phyloP scores from a whole-genome alignment of 257 asterid genomes.

The Craterostigma plantagineum region DNA sequence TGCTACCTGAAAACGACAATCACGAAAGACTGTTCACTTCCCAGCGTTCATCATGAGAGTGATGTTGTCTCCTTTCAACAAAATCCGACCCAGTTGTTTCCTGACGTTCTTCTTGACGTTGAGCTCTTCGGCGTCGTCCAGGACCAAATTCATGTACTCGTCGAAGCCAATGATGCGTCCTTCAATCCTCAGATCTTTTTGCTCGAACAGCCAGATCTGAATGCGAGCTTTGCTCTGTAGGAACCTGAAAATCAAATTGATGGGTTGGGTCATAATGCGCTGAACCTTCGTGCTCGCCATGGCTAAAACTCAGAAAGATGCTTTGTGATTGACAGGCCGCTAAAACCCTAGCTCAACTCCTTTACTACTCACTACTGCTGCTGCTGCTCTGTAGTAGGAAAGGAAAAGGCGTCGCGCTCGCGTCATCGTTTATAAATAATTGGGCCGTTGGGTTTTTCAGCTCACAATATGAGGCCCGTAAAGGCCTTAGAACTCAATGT shows the following conservation, averaged over 20 bases:
- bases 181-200: slow-evolving; percentile 49
- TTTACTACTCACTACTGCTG: too few species aligned
- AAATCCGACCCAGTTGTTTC: slow-evolving; percentile 41
- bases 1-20: neutral
- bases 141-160: slow-evolving; percentile 49
- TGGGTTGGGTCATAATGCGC: slow-evolving; percentile 43
- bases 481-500: too few species aligned
- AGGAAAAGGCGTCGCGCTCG: too few species aligned
- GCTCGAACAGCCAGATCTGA: slow-evolving; percentile 61
- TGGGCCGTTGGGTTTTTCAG: too few species aligned
- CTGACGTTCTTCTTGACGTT: slow-evolving; percentile 30
- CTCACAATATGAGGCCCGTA: too few species aligned
- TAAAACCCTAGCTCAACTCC: neutral
- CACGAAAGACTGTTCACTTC: slow-evolving; percentile 11
- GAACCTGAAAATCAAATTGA: slow-evolving; percentile 48
- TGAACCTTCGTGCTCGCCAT: slow-evolving; percentile 47
- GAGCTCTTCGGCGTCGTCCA: slow-evolving; percentile 46
- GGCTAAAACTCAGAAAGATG: slow-evolving; percentile 14
- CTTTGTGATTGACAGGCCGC: neutral
- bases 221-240: slow-evolving; percentile 56
- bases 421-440: too few species aligned
- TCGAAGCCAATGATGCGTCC: slow-evolving; percentile 50
- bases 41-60: slow-evolving; percentile 50
- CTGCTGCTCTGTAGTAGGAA: too few species aligned
- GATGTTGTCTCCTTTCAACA: slow-evolving; percentile 47